A percentile compares a stretch with the other conserved stretches of the same genome.
These are phyloP conservation scores for Aspergillus piperis DNA, from an alignment of 2,329 filamentous ascomycete genomes.

Conservation along the genomic window DNA sequence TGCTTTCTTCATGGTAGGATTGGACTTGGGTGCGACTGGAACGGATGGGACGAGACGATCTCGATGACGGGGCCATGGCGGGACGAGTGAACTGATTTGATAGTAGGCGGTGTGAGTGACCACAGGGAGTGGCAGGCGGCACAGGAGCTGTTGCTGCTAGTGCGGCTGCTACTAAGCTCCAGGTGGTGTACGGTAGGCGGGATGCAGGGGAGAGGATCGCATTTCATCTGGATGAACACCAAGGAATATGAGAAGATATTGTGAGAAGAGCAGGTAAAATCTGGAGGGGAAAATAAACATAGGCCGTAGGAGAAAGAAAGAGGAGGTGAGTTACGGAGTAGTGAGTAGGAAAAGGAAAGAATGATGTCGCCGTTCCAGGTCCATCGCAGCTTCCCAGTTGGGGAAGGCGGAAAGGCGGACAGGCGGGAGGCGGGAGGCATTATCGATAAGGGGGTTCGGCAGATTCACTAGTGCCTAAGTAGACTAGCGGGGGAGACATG, in stretches of 20 bases:
- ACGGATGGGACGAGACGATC: constrained; percentile 37
- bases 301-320: neutral
- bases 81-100: neutral
- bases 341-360: neutral
- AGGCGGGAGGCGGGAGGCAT: constrained; percentile 17
- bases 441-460: constrained; percentile 28
- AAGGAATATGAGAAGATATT: too few relatives aligned
- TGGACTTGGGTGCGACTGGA: constrained; percentile 37
- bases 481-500: constrained; percentile 6
- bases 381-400: constrained; percentile 1
- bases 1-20: constrained; percentile 42
- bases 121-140: constrained; percentile 10
- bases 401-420: neutral
- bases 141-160: constrained; percentile 18
- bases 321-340: neutral
- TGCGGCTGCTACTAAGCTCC: neutral
- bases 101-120: constrained; percentile 11
- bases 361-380: constrained; percentile 9
- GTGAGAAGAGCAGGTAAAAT: too few relatives aligned
- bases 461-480: neutral
- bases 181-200: neutral
- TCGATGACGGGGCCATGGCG: constrained; percentile 33
- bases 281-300: neutral
- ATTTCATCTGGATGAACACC: neutral
- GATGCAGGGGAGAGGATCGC: neutral